Base-by-base conservation (phyloP, 148 eudicot genomes). In the Diospyros kaki region DNA sequence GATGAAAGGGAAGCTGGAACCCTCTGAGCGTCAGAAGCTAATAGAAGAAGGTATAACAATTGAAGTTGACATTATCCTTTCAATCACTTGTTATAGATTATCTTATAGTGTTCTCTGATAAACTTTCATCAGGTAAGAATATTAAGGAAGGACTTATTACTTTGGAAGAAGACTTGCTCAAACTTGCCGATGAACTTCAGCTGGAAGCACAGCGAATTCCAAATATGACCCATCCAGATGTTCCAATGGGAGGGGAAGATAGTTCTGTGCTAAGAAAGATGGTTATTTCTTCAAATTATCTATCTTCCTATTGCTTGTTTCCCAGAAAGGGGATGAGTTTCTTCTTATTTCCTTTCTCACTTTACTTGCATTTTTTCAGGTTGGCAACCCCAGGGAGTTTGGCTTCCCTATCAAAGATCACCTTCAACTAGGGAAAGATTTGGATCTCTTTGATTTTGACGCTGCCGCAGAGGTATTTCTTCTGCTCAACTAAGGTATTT, bases 141-240 rank as follows among this genome's bases (percentile, higher is more conserved):
- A 71, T 94, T 39, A 94, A 94, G 89, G 98, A 94, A 64, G 80
- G 71, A 69, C 93, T 94, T 59, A 81, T 88, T 64, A 76, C 75
- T 67, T 63, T 92, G 81, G 98, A 92, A 81, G 98, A 89, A 75
- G 92, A 91, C 75, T 84, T 94, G 73, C 67, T 90, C 48, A 89
- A 79, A 81, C 87, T 92, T 56, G 92, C 93, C 4, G 98, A 94
- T 77, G 88, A 92, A 76, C 93, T 94, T 75, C 98, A 94, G 84
- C 85, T 82, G 73, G 97, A 91, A 82, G 97, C 97, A 75, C 98
- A 91, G 79, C 79, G 83, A 64, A 92, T 94, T 72, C 98, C 98
- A n/a, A 94, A 94, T 73, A 91, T 94, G 93, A 92, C 93, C 59
- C 97, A 94, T 83, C 97, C 98, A 53, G 89, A 94, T 81, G 98